Base-by-base conservation (phyloP, 345 rosid species). In the Dipteronia sinensis region DNA sequence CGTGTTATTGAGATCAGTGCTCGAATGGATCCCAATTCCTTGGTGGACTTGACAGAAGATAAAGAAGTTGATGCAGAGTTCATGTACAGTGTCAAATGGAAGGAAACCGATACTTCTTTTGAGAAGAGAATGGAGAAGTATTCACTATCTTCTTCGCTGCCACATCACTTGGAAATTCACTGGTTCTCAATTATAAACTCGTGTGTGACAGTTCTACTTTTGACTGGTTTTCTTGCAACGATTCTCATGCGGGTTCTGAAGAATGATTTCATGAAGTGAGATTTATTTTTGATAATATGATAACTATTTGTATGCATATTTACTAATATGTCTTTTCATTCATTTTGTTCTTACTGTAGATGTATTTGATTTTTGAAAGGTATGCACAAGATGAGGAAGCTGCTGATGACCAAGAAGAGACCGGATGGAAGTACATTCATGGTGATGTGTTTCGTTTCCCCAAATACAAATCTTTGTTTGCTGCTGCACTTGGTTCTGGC, bases 111-210 rank as follows among this genome's bases (percentile, higher is more conserved):
- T 13, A 88, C 86, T 63, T 86, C 92, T n/a, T 94, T 89, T 29
- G 95, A 94, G 82, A 92, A 90, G 56, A 94, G 98, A 82, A 94
- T 94, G 98, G 97, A 92, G 0, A 94, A 90, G 86, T 94, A 94
- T 22, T 90, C 98, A 0, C 81, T 85, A 78, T 90, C 97, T 71
- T 94, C 98, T 76, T 94, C 98, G 1, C 85, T 92, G 82, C 97
- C 98, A 0, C 98, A 89, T 87, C 97, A 94, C 72, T 86, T 94
- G 90, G 95, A 94, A 81, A 92, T 94, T 66, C 98, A 94, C 77
- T 94, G 98, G 98, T 94, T 94, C 86, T 92, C 95, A 0, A 94
- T 94, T 71, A 92, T 94, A 10, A 92, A 94, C 81, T 92, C 98
- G 0, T 94, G 98, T 63, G 98, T 94, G 67, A 94, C 98, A 2